Evolutionary conservation across 2,329 filamentous ascomycete species (phyloP), one percentile per base, ranked within the genome.

Genomic region (Hypoxylon sp.): DNA sequence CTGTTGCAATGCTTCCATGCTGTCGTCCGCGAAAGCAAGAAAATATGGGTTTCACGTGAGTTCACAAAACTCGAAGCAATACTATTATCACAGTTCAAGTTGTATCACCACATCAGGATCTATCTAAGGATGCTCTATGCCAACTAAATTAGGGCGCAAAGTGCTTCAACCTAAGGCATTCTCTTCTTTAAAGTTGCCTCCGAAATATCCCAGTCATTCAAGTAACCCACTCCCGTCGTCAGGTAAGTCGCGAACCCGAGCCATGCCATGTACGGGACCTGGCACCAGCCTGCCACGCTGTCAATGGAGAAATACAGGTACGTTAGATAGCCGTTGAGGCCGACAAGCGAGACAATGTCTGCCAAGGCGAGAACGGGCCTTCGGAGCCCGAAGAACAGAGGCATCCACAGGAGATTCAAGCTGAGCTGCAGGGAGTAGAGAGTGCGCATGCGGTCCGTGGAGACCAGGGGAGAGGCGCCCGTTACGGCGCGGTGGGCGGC

Each of bases 401-500:
- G 95, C 87, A 93, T 97, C 93, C 93, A 98, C 56, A 90, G 78
- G 28, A 97, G 82, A 77, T 97, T 97, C 53, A 97, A 83, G 9
- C 85, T 91, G 5, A 97, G 88, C 80, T 97, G 94, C 64, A 93
- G 83, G 1, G 91, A 92, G 82, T 97, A 97, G 28, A 97, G 84
- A 0, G 91, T 92, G 92, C 90, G 70, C 89, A 91, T 70, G 88
- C 84, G 76, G 87, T 86, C 60, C 12, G 68, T 46, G 2, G 65
- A 57, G 45, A 50, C 61, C 16, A 64, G 54, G 9, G 55, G n/a
- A 22, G 42, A 49, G 85, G 48, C 90, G 90, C 9, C 81, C 82
- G 79, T 85, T 75, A 91, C 89, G 57, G 91, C 93, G 46, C 92
- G 90, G 80, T 97, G 90, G 33, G 93, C 90, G 20, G 93, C 91